These are phyloP conservation scores for Trichomonas gallinae DNA, from an alignment of 208 protist genomes.

Conservation along the genomic window DNA sequence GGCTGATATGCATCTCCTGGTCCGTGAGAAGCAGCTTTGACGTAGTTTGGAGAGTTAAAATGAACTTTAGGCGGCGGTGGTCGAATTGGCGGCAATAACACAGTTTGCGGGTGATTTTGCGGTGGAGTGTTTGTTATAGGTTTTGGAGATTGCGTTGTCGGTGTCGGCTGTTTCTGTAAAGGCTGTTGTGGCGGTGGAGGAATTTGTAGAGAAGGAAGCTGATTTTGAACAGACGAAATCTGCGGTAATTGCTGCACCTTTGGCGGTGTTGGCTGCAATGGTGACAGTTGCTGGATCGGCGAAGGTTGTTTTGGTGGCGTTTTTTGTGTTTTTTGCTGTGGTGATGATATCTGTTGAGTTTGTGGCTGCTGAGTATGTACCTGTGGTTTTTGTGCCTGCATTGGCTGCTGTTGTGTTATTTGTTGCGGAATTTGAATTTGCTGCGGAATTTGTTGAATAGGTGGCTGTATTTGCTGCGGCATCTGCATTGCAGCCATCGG, in stretches of 20 bases:
- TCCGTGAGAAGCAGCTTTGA: not conserved
- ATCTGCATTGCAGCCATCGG: not conserved
- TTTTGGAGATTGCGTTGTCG: not conserved
- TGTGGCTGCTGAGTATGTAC: not conserved
- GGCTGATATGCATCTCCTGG: not conserved
- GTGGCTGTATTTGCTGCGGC: not conserved
- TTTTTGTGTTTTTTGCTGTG: not conserved
- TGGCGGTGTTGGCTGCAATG: not conserved
- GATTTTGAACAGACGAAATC: not conserved
- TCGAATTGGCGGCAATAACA: not conserved
- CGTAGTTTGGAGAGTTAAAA: not conserved
- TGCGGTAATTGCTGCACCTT: not conserved
- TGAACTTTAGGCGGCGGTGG: not conserved
- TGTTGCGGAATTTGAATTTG: not conserved
- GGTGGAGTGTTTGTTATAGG: not conserved
- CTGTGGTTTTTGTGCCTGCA: not conserved
- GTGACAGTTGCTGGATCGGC: not conserved
- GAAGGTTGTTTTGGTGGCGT: not conserved
- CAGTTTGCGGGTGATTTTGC: not conserved
- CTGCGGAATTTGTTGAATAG: not conserved
- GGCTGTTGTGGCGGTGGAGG: not conserved
- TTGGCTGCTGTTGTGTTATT: too few relatives aligned
- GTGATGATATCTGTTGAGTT: not conserved
- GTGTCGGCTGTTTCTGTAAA: not conserved
- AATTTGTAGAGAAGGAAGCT: not conserved